These are phyloP conservation scores for Aspergillus ellipticus DNA, from an alignment of 495 filamentous ascomycete species.

Conservation along the genomic window DNA sequence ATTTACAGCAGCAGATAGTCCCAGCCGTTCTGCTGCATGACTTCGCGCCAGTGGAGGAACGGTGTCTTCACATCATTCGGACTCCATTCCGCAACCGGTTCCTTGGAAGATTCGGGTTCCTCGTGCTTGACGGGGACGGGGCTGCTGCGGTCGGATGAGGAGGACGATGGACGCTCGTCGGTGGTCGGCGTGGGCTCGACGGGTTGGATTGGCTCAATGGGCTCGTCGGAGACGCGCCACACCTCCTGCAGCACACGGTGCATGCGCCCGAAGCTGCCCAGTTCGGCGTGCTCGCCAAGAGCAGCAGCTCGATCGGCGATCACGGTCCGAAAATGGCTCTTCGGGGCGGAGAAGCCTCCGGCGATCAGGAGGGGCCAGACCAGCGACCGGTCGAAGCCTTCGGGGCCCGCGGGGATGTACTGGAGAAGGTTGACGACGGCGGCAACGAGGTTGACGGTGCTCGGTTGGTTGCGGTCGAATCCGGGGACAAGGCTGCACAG, in stretches of 20 bases:
- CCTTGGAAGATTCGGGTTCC: constrained; percentile 17
- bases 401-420: constrained; percentile 73
- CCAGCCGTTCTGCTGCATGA: constrained; percentile 90
- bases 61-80: constrained; percentile 11
- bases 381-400: constrained; percentile 85
- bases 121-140: constrained; percentile 22
- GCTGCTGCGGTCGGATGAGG: constrained; percentile 2
- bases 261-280: constrained; percentile 85
- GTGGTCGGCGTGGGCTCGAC: constrained; percentile 2
- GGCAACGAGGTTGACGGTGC: constrained; percentile 68
- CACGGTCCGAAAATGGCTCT: constrained; percentile 69
- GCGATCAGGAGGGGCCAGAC: constrained; percentile 90
- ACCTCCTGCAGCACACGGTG: constrained; percentile 73
- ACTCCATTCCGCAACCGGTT: constrained; percentile 8
- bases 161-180: constrained; percentile 23
- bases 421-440: constrained; percentile 67
- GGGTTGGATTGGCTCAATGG: constrained; percentile 11
- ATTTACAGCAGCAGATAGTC: constrained; percentile 83
- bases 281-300: constrained; percentile 69
- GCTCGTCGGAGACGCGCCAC: constrained; percentile 70
- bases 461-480: constrained; percentile 65
- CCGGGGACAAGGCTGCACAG: constrained; percentile 90
- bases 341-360: constrained; percentile 66
- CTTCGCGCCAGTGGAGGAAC: constrained; percentile 86
- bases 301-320: constrained; percentile 66